Conservation (phyloP, 176 grass and related monocot species). For the Paspalum vaginatum region DNA sequence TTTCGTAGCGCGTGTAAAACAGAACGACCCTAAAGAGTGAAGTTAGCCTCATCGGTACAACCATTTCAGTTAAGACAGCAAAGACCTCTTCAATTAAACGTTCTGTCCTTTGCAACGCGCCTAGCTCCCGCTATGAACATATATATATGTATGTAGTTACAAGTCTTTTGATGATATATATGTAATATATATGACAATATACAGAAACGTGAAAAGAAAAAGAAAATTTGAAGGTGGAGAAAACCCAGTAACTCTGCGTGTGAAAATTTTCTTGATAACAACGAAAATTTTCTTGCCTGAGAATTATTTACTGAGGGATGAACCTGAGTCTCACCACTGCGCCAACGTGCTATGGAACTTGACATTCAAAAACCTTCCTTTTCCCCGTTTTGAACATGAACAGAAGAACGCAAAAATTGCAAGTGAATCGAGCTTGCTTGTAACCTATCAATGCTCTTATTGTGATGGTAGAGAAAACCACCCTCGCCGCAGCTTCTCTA, state of each 20-base stretch:
- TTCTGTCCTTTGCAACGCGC: conserved; percentile 43
- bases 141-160: conserved; percentile 49
- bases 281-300: conserved; percentile 42
- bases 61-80: conserved; percentile 27
- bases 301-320: conserved; percentile 58
- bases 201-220: conserved; percentile 42
- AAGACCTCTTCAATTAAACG: conserved; percentile 42
- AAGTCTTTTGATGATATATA: conserved; percentile 53
- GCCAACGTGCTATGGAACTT: conserved; percentile 38
- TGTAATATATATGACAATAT: conserved; percentile 57
- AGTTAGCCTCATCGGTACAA: background rate
- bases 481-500: conserved; percentile 51
- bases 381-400: conserved; percentile 52
- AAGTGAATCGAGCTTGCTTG: conserved; percentile 68
- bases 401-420: conserved; percentile 61
- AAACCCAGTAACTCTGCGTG: conserved; percentile 50
- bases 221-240: conserved; percentile 31
- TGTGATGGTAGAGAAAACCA: conserved; percentile 60
- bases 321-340: conserved; percentile 27
- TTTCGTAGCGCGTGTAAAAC: too few species aligned
- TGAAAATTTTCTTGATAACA: conserved; percentile 33
- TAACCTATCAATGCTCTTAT: conserved; percentile 70
- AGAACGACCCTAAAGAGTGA: background rate
- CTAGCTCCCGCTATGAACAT: conserved; percentile 52
- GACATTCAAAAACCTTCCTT: conserved; percentile 55